Percentiles rank a stretch among this genome's conserved stretches.
Conservation (phyloP, 2,329 filamentous ascomycete species). For the Cercospora berteroae region DNA sequence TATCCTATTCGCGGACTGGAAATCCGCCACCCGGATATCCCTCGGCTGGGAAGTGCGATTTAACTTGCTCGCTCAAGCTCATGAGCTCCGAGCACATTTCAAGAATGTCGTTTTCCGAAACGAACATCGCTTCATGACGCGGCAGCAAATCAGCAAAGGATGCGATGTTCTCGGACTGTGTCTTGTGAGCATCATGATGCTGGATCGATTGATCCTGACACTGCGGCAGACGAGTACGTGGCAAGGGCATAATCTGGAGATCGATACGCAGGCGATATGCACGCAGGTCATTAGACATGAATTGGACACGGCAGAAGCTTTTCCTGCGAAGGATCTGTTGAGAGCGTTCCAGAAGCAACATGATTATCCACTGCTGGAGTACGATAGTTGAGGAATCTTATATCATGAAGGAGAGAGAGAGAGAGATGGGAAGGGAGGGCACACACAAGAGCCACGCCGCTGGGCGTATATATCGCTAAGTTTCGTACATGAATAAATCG, state of each 20-base stretch:
- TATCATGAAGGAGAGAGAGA: neutral
- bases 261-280: slow-evolving; percentile 17
- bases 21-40: neutral
- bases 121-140: slow-evolving; percentile 9
- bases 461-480: neutral
- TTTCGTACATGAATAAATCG: neutral
- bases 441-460: neutral
- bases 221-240: slow-evolving; percentile 6
- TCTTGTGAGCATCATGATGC: slow-evolving; percentile 17
- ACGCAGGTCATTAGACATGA: slow-evolving; percentile 18
- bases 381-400: neutral
- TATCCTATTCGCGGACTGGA: slow-evolving; percentile 10
- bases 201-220: slow-evolving; percentile 18
- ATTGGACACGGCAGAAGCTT: slow-evolving; percentile 10
- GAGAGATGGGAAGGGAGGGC: neutral
- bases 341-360: slow-evolving; percentile 16
- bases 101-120: slow-evolving; percentile 12
- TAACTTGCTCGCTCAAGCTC: slow-evolving; percentile 12
- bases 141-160: slow-evolving; percentile 9
- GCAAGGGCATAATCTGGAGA: slow-evolving; percentile 14
- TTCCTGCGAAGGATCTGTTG: slow-evolving; percentile 15
- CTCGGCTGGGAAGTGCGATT: slow-evolving; percentile 4
- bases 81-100: slow-evolving; percentile 15
- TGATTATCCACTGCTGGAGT: slow-evolving; percentile 13
- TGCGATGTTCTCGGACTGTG: slow-evolving; percentile 19